Base-by-base conservation (phyloP, 2,329 filamentous ascomycete genomes). In the Aspergillus tubingensis region DNA sequence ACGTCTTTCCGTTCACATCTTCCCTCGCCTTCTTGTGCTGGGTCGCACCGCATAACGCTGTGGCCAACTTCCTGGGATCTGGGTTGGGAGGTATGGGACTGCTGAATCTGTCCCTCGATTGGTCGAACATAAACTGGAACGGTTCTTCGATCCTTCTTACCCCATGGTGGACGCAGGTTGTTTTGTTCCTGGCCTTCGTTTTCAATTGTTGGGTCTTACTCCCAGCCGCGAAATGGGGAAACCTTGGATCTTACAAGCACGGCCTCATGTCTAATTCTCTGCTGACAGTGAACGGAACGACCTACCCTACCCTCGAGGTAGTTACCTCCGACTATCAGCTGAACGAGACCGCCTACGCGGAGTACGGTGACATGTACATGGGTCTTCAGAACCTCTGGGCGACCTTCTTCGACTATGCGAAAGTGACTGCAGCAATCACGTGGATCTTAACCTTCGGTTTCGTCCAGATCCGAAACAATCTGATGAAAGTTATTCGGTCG, bases 51-150 rank as follows among this genome's bases (percentile, higher is more conserved):
- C 77, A 78, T 15, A 87, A 86, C 64, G 71, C 79, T 2, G 78
- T 82, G 0, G 85, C 84, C 62, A 88, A 87, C 66, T 88, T 87
- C 65, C 74, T 88, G 17, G 85, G 85, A 1, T 81, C 82, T 4
- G 85, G 85, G 0, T 79, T 86, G n/a, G 85, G 85, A 3, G 85
- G 85, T 5, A 86, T 87, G 83, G 85, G 84, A 0, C 81, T 87
- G 61, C 72, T 88, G 39, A 88, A 87, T 60, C 73, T 87, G 1
- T 82, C 81, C 1, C 73, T 88, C 17, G 82, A 88, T 65, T 88
- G 85, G 85, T 85, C 85, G 3, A 87, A 84, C 62, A 81, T 88
- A 54, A 80, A 81, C n/a, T 81, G 80, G 25, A 77, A 78, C 47
- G 79, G 76, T 10, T 85, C 79, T 11, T 74, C 77, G 0, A 77